Evolutionary conservation across 805 yeast genomes (phyloP).

Genomic region (Metschnikowia continentalis): DNA sequence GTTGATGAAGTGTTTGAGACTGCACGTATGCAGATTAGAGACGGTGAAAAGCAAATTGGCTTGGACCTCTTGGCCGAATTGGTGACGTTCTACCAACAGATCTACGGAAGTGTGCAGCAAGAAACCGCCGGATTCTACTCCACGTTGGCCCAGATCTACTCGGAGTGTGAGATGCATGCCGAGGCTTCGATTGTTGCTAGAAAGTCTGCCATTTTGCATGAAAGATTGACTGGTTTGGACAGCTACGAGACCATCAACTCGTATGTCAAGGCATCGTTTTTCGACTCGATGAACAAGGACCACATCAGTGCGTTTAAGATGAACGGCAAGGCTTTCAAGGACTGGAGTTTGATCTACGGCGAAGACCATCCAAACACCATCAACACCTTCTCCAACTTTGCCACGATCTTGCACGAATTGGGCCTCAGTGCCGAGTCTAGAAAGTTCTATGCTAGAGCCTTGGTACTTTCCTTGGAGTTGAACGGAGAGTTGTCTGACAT

Average conservation of each 20-base stretch:
- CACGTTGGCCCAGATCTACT: slow-evolving; percentile 61
- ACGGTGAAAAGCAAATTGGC: slow-evolving; percentile 51
- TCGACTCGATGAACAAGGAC: slow-evolving; percentile 60
- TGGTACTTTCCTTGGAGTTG: slow-evolving; percentile 45
- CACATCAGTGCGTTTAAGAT: slow-evolving; percentile 58
- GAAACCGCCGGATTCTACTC: slow-evolving; percentile 71
- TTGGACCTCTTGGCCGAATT: slow-evolving; percentile 65
- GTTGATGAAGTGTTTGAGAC: slow-evolving; percentile 74
- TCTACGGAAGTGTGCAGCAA: slow-evolving; percentile 75
- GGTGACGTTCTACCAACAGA: slow-evolving; percentile 70
- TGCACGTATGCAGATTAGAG: slow-evolving; percentile 44
- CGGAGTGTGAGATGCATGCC: slow-evolving; percentile 50
- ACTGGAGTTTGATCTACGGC: slow-evolving; percentile 57
- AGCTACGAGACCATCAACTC: slow-evolving; percentile 70
- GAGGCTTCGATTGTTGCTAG: slow-evolving; percentile 65
- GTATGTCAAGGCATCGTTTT: slow-evolving; percentile 68
- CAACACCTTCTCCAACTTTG: slow-evolving; percentile 59
- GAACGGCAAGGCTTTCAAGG: slow-evolving; percentile 54
- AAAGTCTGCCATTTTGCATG: slow-evolving; percentile 67
- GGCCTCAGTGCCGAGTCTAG: slow-evolving; percentile 47
- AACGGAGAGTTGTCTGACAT: slow-evolving; percentile 60
- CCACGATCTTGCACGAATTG: slow-evolving; percentile 52
- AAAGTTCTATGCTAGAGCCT: slow-evolving; percentile 50
- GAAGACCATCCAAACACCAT: slow-evolving; percentile 66
- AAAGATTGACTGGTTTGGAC: slow-evolving; percentile 79